A percentile compares a stretch with the other conserved stretches of the same genome.
These are phyloP conservation scores for Rhynchospora pubera DNA, from an alignment of 176 grass and related monocot genomes.

Conservation along the genomic window DNA sequence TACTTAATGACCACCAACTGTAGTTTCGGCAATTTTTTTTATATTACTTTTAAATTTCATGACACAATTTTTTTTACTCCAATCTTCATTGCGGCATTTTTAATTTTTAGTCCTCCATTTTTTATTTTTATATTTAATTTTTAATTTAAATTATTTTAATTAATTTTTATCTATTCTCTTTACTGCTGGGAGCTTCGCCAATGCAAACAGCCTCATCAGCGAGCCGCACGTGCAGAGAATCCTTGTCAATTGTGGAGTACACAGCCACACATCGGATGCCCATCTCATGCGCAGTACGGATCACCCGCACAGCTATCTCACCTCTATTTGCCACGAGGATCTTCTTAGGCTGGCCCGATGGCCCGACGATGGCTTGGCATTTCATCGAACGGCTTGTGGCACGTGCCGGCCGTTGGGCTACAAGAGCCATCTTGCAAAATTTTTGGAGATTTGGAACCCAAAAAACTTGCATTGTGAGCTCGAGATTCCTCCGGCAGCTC, in stretches of 20 bases:
- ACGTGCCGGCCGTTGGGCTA: background rate
- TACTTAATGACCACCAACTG: too few relatives aligned
- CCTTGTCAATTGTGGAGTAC: conserved; percentile 44
- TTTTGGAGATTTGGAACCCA: conserved; percentile 18
- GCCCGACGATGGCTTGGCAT: conserved; percentile 19
- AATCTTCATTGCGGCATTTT: too few relatives aligned
- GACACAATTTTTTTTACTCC: too few relatives aligned
- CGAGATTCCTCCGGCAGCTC: conserved; percentile 24
- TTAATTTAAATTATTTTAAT: too few relatives aligned
- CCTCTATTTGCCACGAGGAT: conserved; percentile 47
- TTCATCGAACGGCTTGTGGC: conserved; percentile 17
- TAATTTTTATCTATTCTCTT: too few relatives aligned
- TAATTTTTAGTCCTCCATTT: too few relatives aligned
- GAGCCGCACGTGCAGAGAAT: conserved; percentile 43
- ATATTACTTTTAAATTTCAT: too few relatives aligned
- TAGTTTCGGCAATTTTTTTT: too few relatives aligned
- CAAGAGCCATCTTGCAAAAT: conserved; percentile 23
- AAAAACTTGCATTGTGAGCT: conserved; percentile 38
- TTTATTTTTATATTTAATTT: too few relatives aligned
- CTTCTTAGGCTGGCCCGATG: conserved; percentile 24
- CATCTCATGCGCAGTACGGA: conserved; percentile 51
- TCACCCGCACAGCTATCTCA: conserved; percentile 47
- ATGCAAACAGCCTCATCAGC: conserved; percentile 46
- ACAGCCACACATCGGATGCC: conserved; percentile 43
- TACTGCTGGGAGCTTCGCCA: conserved; percentile 46